phyloP scores from a whole-genome alignment of 257 asterid genomes.

The Solanum chilense region DNA sequence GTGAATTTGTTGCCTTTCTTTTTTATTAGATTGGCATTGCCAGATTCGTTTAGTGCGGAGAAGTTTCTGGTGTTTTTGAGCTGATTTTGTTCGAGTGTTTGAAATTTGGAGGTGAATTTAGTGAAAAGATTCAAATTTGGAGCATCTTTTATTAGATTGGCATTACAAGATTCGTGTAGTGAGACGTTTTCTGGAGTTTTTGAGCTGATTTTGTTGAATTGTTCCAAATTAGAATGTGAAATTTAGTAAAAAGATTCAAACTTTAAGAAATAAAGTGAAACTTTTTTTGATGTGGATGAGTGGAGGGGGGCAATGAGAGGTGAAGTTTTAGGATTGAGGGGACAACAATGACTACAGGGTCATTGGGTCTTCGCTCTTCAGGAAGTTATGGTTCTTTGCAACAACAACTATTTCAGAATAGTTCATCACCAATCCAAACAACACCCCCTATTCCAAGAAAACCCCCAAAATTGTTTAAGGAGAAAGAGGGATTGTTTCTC shows the following conservation, averaged over 20 bases:
- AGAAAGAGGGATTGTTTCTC: conserved; percentile 63
- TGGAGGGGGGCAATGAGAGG: conserved; percentile 28
- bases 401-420: conserved; percentile 45
- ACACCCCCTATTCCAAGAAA: conserved; percentile 60
- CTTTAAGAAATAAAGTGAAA: background rate
- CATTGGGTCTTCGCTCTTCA: conserved; percentile 94
- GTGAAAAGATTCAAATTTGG: background rate
- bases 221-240: background rate
- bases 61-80: background rate
- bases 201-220: background rate
- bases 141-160: background rate
- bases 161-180: background rate
- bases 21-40: background rate
- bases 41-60: background rate
- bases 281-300: conserved; percentile 8
- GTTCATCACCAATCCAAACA: conserved; percentile 37
- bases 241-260: background rate
- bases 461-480: conserved; percentile 70
- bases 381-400: conserved; percentile 97
- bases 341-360: conserved; percentile 81
- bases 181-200: background rate
- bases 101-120: background rate
- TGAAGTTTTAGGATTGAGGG: conserved; percentile 27
- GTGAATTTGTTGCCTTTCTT: background rate
- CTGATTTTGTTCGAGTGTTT: background rate